Base-by-base conservation (phyloP, 2,329 filamentous ascomycete species). In the Cordyceps sp. region DNA sequence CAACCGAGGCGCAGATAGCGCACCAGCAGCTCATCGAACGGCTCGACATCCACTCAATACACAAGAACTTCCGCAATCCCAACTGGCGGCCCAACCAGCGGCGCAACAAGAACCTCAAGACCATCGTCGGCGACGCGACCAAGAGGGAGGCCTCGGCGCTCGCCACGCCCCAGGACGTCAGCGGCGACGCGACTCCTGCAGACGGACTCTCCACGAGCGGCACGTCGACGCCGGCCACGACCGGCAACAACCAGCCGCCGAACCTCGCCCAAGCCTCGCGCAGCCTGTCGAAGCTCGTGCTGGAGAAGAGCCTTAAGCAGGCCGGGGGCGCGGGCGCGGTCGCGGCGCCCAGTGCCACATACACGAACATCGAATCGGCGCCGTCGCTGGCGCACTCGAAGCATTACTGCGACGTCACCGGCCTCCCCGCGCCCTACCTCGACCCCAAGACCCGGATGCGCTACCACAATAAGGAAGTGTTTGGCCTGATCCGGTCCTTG, bases 21-120 rank as follows among this genome's bases (percentile, higher is more conserved):
- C 88, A 96, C 51, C 80, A 83, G 53, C 69, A 73, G 43, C 78
- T 96, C 38, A 76, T 98, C 44, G 84, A 94, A 57, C 64, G 81
- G 52, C 81, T 96, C 48, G 90, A 98, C 63, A 84, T 94, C 47
- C 78, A 90, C 54, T 72, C 75, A 37, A 73, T 82, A 49, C 75
- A 75, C 45, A 93, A 92, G 59, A 79, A 75, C 47, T 98, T 94
- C 65, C 86, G 88, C 54, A 93, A 85, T 51, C 65, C 79, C 3
- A 62, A 73, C 52, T 98, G 90, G 90, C 85, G 82, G 49, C 84
- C 90, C 13, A 84, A 88, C 42, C 79, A 86, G 55, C 85, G 90
- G 32, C 83, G 90, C 56, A 98, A 98, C 71, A 98, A 98, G 65
- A 96, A 93, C 56, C 78, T 96, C 57, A 96, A 96, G 58, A 83